Evolutionary conservation across 306 rosid species (phyloP), one percentile per base, ranked within the genome.

Genomic region (Acacia melanoxylon): DNA sequence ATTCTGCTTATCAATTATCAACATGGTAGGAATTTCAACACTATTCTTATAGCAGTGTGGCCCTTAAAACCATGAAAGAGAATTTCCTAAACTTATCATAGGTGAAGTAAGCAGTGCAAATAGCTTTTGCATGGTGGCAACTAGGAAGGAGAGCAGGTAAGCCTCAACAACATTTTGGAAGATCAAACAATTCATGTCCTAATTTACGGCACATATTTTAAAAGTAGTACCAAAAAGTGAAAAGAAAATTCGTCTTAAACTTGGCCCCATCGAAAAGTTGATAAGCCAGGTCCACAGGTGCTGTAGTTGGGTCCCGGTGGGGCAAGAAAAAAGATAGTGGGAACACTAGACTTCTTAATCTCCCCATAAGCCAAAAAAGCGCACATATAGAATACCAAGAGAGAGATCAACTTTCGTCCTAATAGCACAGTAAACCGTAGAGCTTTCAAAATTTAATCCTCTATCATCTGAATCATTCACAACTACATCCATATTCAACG

Each of bases 1-100:
- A 67, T 78, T 41, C 17, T 74, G 40, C 44, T 33, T 73, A 45
- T 79, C 79, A 75, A 74, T 59, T 11, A n/a, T 75, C 62, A 80
- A n/a, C 19, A 46, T 10, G 61, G 44, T 68, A 37, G 35, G n/a
- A 40, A 76, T 70, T 80, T 76, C 75, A 84, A 27, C 74, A 69
- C 42, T 27, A 45, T 15, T 16, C 68, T 31, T 17, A 17, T 59
- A 15, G 71, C 16, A 27, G 69, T 2, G 41, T 63, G 25, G 14
- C 4, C 70, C 44, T 29, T 63, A 10, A 76, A 51, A 54, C 33
- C 22, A 22, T 68, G 71, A 20, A n/a, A 27, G 41, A 68, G 27
- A 78, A 68, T 25, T 37, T 66, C 79, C 51, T 25, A 59, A 52
- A 31, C 63, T 70, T 41, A 71, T 66, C 33, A 46, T 17, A 16